Evolutionary conservation across 768 basidiomycete species (phyloP), one percentile per base, ranked within the genome.

Genomic region (Amanita rubescens): DNA sequence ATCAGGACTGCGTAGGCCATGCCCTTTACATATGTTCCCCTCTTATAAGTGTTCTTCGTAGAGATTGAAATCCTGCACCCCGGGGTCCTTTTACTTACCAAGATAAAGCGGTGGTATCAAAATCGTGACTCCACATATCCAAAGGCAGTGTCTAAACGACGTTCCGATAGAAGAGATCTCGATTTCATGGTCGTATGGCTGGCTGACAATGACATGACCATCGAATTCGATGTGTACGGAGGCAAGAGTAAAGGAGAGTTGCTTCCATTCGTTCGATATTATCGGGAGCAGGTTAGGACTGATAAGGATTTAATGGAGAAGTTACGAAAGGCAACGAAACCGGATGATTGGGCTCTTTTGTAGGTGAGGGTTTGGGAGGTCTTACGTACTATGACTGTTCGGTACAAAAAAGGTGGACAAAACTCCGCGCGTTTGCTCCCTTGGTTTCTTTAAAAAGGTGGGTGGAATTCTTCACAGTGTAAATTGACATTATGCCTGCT

Each of bases 51-150:
- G 35, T 10, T 39, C 30, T 22, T 32, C 22, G 33, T 42, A 64
- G 59, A 38, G 15, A 49, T 60, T 53, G 32, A 55, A 34, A 62
- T 63, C 15, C 60, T 65, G 5, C 57, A 65, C 44, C 65, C 63
- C 15, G 46, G 52, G 7, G 54, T 65, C 22, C 59, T 67, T 45
- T 48, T 63, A 22, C 57, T 67, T n/a, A 66, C 65, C 20, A 67
- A 67, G 51, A 56, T 66, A 53, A 65, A 64, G 49, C 55, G 66
- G n/a, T 67, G 65, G 66, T 59, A 57, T 50, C n/a, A 17, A 2
- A 62, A 25, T 38, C 51, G 44, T 20, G 57, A 61, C 8, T 66
- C 66, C 22, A 59, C 58, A n/a, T 57, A 59, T 25, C 66, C 63
- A 14, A 59, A 61, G 54, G 63, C 65, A n/a, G 25, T 59, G n/a